These are phyloP conservation scores for Debaryomyces coudertii DNA, from an alignment of 1,139 yeast species.

Conservation along the genomic window DNA sequence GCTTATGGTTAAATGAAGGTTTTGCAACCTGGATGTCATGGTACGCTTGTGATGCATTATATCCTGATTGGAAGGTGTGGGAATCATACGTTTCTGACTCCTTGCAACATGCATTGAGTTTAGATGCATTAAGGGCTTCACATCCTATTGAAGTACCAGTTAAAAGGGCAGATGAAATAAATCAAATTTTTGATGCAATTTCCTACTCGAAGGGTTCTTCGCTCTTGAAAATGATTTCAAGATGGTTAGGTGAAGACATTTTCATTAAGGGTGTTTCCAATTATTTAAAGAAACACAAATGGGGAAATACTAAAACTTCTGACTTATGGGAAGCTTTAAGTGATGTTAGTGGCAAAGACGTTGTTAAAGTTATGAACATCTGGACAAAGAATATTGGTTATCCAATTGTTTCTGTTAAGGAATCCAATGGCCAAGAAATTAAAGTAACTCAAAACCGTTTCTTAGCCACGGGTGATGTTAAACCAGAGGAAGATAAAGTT, in stretches of 20 bases:
- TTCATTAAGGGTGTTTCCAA: constrained; percentile 75
- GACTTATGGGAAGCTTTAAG: constrained; percentile 83
- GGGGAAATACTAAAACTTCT: constrained; percentile 76
- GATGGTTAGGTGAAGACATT: constrained; percentile 69
- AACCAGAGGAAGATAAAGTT: constrained; percentile 59
- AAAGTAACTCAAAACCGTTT: constrained; percentile 74
- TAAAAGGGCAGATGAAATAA: constrained; percentile 75
- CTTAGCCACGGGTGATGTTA: constrained; percentile 81
- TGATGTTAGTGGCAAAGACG: constrained; percentile 78
- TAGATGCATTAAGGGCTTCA: constrained; percentile 74
- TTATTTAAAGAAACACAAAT: constrained; percentile 74
- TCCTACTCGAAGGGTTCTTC: constrained; percentile 86
- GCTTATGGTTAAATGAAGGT: constrained; percentile 89
- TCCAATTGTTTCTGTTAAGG: constrained; percentile 71
- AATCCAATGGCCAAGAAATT: constrained; percentile 41
- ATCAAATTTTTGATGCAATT: constrained; percentile 83
- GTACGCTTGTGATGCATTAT: constrained; percentile 73
- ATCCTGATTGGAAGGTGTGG: constrained; percentile 89
- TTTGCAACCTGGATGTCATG: constrained; percentile 89
- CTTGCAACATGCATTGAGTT: constrained; percentile 67
- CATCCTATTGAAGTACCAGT: constrained; percentile 91
- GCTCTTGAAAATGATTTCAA: constrained; percentile 71
- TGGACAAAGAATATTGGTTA: constrained; percentile 89
- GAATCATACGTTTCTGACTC: constrained; percentile 70
- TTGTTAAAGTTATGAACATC: constrained; percentile 71